Conservation (phyloP, 139 green algal species). For the Tetraselmis striata region DNA sequence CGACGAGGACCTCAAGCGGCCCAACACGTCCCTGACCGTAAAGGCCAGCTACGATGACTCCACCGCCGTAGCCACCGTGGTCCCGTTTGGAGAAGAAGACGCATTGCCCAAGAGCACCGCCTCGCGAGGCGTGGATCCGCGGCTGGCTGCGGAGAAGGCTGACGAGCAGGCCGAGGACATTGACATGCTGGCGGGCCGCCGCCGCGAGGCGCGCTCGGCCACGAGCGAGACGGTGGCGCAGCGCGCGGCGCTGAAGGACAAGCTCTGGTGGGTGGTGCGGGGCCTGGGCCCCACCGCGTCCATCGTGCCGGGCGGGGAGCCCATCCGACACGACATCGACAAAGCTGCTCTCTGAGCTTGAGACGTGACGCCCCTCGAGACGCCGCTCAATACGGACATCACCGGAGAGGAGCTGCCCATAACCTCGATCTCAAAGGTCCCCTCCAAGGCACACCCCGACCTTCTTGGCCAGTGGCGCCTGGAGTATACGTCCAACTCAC, state of each 20-base stretch:
- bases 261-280: conserved; percentile 12
- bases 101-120: neutral
- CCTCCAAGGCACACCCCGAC: neutral
- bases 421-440: neutral
- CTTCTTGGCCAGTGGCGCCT: conserved; percentile 23
- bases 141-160: too few relatives aligned
- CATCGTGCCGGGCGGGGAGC: conserved; percentile 29
- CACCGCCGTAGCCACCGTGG: neutral
- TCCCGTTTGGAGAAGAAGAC: too few relatives aligned
- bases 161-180: neutral
- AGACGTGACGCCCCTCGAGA: conserved; percentile 16
- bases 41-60: neutral
- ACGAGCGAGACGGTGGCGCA: neutral
- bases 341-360: conserved; percentile 20
- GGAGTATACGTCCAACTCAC: conserved; percentile 17
- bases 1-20: neutral
- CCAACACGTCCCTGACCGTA: neutral
- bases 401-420: neutral
- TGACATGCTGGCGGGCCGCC: neutral
- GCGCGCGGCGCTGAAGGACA: conserved; percentile 18
- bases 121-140: neutral
- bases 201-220: neutral
- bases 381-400: conserved; percentile 16
- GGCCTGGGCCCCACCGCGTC: conserved; percentile 21
- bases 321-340: conserved; percentile 27